Evolutionary conservation across 2,329 filamentous ascomycete species (phyloP).

Genomic region (Pseudogymnoascus sp.): DNA sequence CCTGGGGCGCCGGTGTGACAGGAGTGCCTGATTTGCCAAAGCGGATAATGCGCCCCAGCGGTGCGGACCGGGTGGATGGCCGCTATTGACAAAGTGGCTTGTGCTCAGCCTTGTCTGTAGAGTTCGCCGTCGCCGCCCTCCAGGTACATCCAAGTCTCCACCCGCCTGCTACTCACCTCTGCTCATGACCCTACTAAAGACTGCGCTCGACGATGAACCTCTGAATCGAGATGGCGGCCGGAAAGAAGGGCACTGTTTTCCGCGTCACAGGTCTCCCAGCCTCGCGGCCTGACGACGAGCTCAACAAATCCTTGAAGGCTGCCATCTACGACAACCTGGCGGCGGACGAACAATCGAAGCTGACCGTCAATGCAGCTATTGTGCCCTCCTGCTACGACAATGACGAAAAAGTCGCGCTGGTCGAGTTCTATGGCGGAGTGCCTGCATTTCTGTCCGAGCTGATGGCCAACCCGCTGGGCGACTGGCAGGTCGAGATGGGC

Average conservation of each 20-base stretch:
- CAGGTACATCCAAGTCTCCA: not conserved
- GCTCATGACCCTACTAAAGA: not conserved
- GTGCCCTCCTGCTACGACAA: conserved; percentile 13
- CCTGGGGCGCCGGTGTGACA: no score
- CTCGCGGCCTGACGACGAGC: conserved; percentile 12
- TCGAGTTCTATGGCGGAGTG: conserved; percentile 12
- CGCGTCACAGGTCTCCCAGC: conserved; percentile 15
- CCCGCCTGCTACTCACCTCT: not conserved
- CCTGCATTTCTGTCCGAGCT: not conserved
- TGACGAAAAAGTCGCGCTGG: conserved; percentile 10
- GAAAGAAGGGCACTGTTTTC: not conserved
- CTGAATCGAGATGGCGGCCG: not conserved
- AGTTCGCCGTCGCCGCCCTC: not conserved
- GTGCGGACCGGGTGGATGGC: no score
- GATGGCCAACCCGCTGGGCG: conserved; percentile 7
- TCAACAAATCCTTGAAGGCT: not conserved
- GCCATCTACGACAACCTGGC: conserved; percentile 10
- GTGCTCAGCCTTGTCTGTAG: no score
- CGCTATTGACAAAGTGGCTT: no score
- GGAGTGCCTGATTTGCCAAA: no score
- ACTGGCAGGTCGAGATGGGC: conserved; percentile 14
- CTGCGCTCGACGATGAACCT: not conserved
- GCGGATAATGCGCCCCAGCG: no score
- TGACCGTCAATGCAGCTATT: not conserved
- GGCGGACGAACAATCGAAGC: conserved; percentile 8